These are phyloP conservation scores for Citrus maxima DNA, from an alignment of 345 rosid genomes.

Conservation along the genomic window DNA sequence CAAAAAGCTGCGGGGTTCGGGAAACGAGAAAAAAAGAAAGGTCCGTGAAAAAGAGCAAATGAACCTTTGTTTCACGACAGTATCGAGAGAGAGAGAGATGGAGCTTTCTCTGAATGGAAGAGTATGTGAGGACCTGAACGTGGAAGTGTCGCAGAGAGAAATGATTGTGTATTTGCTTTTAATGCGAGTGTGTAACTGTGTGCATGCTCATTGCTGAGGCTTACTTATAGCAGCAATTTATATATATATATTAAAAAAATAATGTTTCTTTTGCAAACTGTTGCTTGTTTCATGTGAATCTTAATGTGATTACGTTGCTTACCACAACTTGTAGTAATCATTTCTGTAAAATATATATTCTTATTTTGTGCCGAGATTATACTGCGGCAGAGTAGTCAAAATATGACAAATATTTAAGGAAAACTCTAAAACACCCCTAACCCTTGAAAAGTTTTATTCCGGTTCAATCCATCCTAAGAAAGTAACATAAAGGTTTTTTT, in stretches of 20 bases:
- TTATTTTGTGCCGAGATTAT: too few relatives aligned
- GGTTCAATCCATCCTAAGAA: too few relatives aligned
- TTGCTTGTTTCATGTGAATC: neutral
- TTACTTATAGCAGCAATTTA: neutral
- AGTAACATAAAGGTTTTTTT: too few relatives aligned
- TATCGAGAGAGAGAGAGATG: too few relatives aligned
- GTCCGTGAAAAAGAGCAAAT: neutral
- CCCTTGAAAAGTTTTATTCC: too few relatives aligned
- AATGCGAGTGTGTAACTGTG: neutral
- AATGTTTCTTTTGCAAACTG: neutral
- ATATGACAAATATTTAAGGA: too few relatives aligned
- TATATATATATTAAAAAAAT: neutral
- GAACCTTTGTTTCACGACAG: too few relatives aligned
- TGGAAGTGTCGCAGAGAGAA: neutral
- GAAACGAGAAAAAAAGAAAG: neutral
- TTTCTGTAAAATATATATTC: too few relatives aligned
- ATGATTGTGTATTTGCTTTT: neutral
- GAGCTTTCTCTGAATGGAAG: too few relatives aligned
- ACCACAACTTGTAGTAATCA: neutral
- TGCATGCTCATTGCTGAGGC: neutral
- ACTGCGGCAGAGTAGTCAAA: neutral
- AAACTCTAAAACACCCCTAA: too few relatives aligned
- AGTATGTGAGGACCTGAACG: neutral
- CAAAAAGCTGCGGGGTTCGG: neutral
- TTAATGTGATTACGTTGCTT: neutral